Evolutionary conservation across 257 asterid species (phyloP), one percentile per base, ranked within the genome.

Genomic region (Verbascum thapsus): DNA sequence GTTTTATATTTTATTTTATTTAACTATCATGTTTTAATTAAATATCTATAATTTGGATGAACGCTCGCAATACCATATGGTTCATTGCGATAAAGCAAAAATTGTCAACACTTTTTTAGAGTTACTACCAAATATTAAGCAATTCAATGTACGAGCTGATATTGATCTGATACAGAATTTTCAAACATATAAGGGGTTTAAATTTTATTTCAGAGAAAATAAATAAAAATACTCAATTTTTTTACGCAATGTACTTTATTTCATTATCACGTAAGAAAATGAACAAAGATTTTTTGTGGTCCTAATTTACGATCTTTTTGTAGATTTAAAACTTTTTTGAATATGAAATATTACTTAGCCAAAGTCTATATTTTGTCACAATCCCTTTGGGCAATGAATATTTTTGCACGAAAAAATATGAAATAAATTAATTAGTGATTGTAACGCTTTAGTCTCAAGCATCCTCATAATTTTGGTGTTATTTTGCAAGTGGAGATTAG

Each of bases 381-480:
- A n/a, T 5, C 39, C 22, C 16, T 7, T 39, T 54, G 63, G 67
- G 40, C 52, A 19, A 23, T 60, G 66, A 54, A 64, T 47, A 42
- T 30, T 51, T 11, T 50, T 22, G 52, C 48, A 23, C 19, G 10
- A 30, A 61, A n/a, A 44, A n/a, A 62, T 4, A 38, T 22, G 45
- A 41, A 10, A n/a, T n/a, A 10, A 39, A 16, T 17, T 11, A 42
- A 69, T 38, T 16, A 16, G 39, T 54, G 73, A 65, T 53, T 10
- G 61, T 2, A 65, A 75, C 76, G 5, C 18, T 23, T 38, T 6
- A 20, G 45, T 20, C 52, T 26, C 19, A 30, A 56, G 58, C 69
- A 47, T 48, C 63, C 74, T 58, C 48, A 74, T 52, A 66, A 35
- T 55, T 53, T 35, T n/a, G 67, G 47, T 38, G 51, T 52, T n/a